Conservation (phyloP, 495 filamentous ascomycete genomes). For the Penicillium turbatum region DNA sequence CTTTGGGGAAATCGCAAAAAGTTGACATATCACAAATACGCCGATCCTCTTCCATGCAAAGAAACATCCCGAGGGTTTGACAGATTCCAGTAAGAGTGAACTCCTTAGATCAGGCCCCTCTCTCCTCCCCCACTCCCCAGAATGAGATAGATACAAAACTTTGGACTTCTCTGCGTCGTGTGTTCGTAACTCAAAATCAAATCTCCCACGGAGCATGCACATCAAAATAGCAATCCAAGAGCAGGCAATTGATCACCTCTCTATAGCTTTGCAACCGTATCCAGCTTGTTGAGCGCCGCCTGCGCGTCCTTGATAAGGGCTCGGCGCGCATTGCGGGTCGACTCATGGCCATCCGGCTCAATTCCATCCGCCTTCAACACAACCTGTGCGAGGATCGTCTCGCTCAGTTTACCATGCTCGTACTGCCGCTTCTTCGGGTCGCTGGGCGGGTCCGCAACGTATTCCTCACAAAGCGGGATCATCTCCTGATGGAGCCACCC, state of each 20-base stretch:
- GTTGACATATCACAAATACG: constrained; percentile 6
- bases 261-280: constrained; percentile 37
- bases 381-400: constrained; percentile 79
- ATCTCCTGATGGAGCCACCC: constrained; percentile 62
- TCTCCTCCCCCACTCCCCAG: too few relatives aligned
- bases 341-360: constrained; percentile 63
- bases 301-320: constrained; percentile 75
- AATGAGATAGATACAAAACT: neutral
- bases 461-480: constrained; percentile 62
- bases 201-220: neutral
- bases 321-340: constrained; percentile 61
- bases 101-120: neutral
- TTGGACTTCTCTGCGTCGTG: neutral
- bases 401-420: constrained; percentile 74
- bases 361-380: constrained; percentile 82
- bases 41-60: constrained; percentile 7
- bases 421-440: constrained; percentile 69
- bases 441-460: constrained; percentile 58
- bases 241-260: constrained; percentile 9
- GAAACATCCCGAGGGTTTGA: constrained; percentile 4
- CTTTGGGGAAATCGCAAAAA: constrained; percentile 1
- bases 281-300: constrained; percentile 57
- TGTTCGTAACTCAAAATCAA: neutral
- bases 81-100: constrained; percentile 1
- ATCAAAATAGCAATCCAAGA: neutral